Percentiles rank a stretch among this genome's conserved stretches.
Evolutionary conservation across 2,329 filamentous ascomycete species (phyloP).

Genomic region (Cladophialophora carrionii): DNA sequence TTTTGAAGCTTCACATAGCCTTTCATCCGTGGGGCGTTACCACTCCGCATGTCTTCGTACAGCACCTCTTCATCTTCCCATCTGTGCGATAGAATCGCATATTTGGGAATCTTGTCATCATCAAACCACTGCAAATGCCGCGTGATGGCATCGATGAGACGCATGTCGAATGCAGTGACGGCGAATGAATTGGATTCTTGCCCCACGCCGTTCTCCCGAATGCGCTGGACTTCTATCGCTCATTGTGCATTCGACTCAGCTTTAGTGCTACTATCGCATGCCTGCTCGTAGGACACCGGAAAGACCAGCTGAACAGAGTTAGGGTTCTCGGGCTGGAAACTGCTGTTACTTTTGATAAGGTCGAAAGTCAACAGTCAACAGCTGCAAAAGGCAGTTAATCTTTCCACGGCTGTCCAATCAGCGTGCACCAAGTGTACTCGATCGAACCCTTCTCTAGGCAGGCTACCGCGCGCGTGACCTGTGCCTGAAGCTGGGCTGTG

Average conservation of each 20-base stretch:
- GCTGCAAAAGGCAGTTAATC: neutral
- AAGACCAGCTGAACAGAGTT: neutral
- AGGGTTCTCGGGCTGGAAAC: neutral
- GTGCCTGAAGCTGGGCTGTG: neutral
- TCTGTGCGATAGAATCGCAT: conserved; percentile 39
- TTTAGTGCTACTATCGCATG: neutral
- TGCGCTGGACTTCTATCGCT: neutral
- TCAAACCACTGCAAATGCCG: conserved; percentile 28
- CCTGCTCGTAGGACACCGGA: neutral
- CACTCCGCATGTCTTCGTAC: conserved; percentile 28
- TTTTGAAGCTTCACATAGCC: conserved; percentile 40
- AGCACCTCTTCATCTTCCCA: conserved; percentile 37
- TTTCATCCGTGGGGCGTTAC: conserved; percentile 9
- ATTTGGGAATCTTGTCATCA: conserved; percentile 22
- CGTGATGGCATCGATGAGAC: conserved; percentile 30
- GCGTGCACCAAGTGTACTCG: neutral
- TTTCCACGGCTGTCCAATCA: conserved; percentile 1
- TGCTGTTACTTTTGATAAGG: neutral
- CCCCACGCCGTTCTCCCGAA: neutral
- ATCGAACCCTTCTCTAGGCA: neutral
- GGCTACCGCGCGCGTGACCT: neutral
- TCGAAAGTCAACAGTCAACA: conserved; percentile 1
- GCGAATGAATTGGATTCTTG: neutral
- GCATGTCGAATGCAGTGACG: conserved; percentile 21
- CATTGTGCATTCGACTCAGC: neutral